phyloP scores from a whole-genome alignment of 1,139 yeast species.

The Blastobotrys persicus region DNA sequence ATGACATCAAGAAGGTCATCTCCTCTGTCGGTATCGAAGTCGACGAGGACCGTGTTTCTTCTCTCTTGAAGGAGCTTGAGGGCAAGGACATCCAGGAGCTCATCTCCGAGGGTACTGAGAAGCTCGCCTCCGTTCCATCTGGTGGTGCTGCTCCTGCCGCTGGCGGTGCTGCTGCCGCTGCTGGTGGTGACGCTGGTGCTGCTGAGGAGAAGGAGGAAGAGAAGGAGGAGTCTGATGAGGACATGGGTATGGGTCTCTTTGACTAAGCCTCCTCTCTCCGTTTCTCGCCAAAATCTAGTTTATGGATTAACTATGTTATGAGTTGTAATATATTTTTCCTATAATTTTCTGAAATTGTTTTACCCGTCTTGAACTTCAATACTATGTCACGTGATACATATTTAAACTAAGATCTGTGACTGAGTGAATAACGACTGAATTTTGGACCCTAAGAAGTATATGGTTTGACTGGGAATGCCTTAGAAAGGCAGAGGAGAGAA shows the following conservation, averaged over 20 bases:
- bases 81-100: constrained; percentile 92
- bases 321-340: background rate
- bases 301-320: background rate
- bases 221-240: constrained; percentile 64
- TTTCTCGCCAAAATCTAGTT: background rate
- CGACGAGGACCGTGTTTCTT: constrained; percentile 82
- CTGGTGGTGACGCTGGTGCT: constrained; percentile 68
- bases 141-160: constrained; percentile 92
- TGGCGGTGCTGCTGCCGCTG: constrained; percentile 65
- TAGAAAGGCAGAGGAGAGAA: too few species aligned
- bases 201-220: constrained; percentile 67
- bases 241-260: constrained; percentile 55
- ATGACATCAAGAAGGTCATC: constrained; percentile 84
- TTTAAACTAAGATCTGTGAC: too few species aligned
- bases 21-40: constrained; percentile 95
- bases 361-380: too few species aligned
- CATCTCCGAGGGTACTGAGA: constrained; percentile 92
- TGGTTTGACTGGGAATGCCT: too few species aligned
- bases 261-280: constrained; percentile 37
- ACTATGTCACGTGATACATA: too few species aligned
- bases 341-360: too few species aligned
- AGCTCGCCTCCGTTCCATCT: constrained; percentile 95
- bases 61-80: constrained; percentile 85
- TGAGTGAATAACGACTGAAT: too few species aligned
- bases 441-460: too few species aligned